These are phyloP conservation scores for Hypoxylon sp. DNA, from an alignment of 2,329 filamentous ascomycete genomes.

Conservation along the genomic window DNA sequence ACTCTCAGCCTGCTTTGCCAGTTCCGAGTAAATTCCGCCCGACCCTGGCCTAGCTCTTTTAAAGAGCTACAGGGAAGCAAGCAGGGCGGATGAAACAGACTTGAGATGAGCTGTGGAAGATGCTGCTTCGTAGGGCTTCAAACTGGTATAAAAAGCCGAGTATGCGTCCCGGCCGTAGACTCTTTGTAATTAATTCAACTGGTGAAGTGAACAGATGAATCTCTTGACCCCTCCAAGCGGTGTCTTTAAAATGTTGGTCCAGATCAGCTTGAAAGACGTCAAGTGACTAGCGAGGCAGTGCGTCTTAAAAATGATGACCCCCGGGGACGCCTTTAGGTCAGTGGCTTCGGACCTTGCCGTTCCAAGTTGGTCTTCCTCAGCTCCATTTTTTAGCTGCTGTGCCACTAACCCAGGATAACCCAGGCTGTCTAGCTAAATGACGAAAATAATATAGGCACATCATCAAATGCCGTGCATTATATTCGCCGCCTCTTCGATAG, in stretches of 20 bases:
- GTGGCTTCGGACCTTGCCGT: constrained; percentile 43
- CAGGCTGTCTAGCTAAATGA: constrained; percentile 27
- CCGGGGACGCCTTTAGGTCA: constrained; percentile 26
- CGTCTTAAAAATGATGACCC: constrained; percentile 36
- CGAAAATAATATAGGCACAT: constrained; percentile 30
- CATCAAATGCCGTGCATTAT: constrained; percentile 26
- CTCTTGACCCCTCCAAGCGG: background rate
- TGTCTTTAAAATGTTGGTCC: constrained; percentile 18
- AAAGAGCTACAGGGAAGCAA: constrained; percentile 19
- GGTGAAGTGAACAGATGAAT: constrained; percentile 14
- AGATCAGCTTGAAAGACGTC: constrained; percentile 32
- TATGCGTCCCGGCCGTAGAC: constrained; percentile 7
- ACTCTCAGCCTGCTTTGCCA: constrained; percentile 44
- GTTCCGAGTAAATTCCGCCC: constrained; percentile 24
- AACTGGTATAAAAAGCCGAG: constrained; percentile 26
- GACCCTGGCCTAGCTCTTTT: constrained; percentile 31
- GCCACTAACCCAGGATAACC: constrained; percentile 23
- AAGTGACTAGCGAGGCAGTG: constrained; percentile 42
- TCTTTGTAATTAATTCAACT: constrained; percentile 19
- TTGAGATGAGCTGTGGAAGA: constrained; percentile 2
- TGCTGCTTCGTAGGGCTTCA: constrained; percentile 12
- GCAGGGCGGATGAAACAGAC: constrained; percentile 12
- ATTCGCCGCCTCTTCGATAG: constrained; percentile 13
- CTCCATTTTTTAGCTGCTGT: constrained; percentile 21
- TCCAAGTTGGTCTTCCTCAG: constrained; percentile 9